These are phyloP conservation scores for Physaria fendleri DNA, from an alignment of 345 rosid genomes.

Conservation along the genomic window DNA sequence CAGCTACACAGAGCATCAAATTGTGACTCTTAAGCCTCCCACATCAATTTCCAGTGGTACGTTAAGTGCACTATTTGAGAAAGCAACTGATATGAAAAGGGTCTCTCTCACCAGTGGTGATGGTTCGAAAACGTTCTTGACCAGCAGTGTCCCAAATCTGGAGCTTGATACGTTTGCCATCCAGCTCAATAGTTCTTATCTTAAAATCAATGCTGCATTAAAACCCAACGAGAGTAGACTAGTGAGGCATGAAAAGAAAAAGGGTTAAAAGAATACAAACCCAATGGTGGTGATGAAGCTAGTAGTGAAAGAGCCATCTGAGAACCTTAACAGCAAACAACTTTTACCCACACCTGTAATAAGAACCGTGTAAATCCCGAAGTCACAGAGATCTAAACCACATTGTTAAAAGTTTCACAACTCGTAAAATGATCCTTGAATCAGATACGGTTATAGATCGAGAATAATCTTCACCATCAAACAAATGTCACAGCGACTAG, in stretches of 20 bases:
- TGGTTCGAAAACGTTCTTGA: conserved; percentile 83
- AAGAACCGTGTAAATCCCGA: neutral
- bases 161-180: conserved; percentile 65
- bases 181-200: conserved; percentile 78
- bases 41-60: neutral
- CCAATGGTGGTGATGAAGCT: conserved; percentile 98
- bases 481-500: neutral
- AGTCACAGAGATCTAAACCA: conserved; percentile 6
- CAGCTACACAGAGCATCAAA: neutral
- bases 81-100: neutral
- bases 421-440: neutral
- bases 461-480: neutral
- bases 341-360: conserved; percentile 83
- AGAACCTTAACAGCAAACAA: conserved; percentile 89
- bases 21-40: neutral
- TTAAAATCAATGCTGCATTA: conserved; percentile 61
- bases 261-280: conserved; percentile 34
- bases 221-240: neutral
- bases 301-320: conserved; percentile 93
- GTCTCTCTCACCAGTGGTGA: conserved; percentile 63
- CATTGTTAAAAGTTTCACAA: neutral
- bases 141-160: conserved; percentile 88
- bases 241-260: neutral
- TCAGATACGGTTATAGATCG: neutral
- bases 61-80: neutral